phyloP scores from a whole-genome alignment of 2,329 filamentous ascomycete genomes.

The Venturia aucupariae region DNA sequence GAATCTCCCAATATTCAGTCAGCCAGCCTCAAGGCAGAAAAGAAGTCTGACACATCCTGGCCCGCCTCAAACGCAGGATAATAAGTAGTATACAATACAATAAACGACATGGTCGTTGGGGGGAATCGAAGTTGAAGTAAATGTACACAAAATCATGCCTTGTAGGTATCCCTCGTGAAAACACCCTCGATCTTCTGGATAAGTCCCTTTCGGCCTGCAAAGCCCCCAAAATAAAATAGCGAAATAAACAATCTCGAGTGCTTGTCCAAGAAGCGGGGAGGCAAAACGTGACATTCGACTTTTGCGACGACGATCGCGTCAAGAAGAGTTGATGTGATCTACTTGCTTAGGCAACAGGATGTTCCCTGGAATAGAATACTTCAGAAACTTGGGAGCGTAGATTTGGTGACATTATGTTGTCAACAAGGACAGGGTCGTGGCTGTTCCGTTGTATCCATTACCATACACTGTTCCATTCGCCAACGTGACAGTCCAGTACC shows the following conservation, averaged over 20 bases:
- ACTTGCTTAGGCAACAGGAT: background rate
- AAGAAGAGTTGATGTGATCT: too few species aligned
- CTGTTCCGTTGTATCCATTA: slow-evolving; percentile 12
- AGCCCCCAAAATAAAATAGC: background rate
- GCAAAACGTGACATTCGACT: background rate
- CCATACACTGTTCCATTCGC: slow-evolving; percentile 14
- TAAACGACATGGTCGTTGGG: background rate
- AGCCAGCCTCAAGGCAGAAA: background rate
- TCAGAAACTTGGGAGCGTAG: background rate
- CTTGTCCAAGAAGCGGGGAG: too few species aligned
- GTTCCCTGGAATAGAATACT: background rate
- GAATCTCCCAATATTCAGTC: background rate
- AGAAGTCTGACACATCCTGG: background rate
- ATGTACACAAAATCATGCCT: background rate
- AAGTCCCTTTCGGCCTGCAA: background rate
- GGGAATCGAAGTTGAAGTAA: background rate
- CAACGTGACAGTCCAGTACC: slow-evolving; percentile 12
- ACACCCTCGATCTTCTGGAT: background rate
- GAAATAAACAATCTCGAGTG: background rate
- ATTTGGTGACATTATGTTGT: background rate
- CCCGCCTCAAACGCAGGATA: background rate
- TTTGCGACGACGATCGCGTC: background rate
- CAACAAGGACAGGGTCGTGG: background rate
- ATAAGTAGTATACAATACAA: background rate
- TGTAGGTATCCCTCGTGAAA: background rate